Conservation (phyloP, 768 basidiomycete genomes). For the Suillus brevipes region DNA sequence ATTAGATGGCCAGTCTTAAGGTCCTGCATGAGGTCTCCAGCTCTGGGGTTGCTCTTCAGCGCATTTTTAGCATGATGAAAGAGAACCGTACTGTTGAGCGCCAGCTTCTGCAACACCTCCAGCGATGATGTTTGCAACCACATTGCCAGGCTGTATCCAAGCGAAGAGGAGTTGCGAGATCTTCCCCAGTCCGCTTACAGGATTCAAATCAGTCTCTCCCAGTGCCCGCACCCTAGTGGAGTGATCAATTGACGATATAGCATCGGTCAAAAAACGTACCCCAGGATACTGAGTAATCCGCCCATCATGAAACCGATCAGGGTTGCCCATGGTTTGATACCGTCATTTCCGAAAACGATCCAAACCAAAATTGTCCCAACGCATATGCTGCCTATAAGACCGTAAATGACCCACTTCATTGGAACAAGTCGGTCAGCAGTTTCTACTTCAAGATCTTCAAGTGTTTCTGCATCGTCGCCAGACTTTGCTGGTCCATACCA, state of each 20-base stretch:
- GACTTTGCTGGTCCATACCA: conserved; percentile 28
- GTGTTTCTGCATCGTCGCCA: conserved; percentile 20
- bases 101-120: conserved; percentile 96
- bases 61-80: neutral
- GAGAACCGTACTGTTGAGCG: conserved; percentile 73
- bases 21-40: conserved; percentile 98
- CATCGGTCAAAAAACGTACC: conserved; percentile 47
- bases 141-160: conserved; percentile 90
- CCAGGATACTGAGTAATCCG: conserved; percentile 81
- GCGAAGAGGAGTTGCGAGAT: conserved; percentile 94
- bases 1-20: conserved; percentile 96
- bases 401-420: conserved; percentile 69
- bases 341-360: conserved; percentile 86
- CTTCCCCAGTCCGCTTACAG: conserved; percentile 91
- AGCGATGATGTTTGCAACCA: conserved; percentile 97
- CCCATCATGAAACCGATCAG: conserved; percentile 82
- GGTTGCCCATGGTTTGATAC: conserved; percentile 95
- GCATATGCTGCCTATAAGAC: conserved; percentile 59
- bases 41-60: conserved; percentile 44
- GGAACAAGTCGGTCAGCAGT: conserved; percentile 81
- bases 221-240: conserved; percentile 78
- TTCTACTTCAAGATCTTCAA: conserved; percentile 68
- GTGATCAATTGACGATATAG: conserved; percentile 11
- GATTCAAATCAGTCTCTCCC: conserved; percentile 94
- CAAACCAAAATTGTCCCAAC: conserved; percentile 81